Conservation (phyloP, 345 rosid species). For the Pistacia integerrima region DNA sequence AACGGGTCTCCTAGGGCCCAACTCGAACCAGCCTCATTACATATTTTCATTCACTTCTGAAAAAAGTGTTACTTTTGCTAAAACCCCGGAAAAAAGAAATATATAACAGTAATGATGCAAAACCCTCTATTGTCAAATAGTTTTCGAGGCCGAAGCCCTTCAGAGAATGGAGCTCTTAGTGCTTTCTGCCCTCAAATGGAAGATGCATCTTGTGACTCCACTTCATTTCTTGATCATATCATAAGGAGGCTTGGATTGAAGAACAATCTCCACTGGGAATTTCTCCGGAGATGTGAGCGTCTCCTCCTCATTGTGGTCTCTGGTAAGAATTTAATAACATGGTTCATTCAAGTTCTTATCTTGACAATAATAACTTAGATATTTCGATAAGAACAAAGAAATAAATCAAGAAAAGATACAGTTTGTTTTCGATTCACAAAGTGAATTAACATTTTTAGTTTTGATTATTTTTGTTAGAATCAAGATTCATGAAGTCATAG, state of each 20-base stretch:
- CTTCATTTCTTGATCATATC: slow-evolving; percentile 80
- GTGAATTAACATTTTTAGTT: neutral
- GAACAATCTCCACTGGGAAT: slow-evolving; percentile 63
- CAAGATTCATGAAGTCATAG: slow-evolving; percentile 44
- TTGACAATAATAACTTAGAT: neutral
- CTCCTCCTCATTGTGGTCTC: slow-evolving; percentile 62
- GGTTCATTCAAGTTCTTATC: neutral
- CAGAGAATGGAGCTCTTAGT: slow-evolving; percentile 95
- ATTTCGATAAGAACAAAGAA: slow-evolving; percentile 27
- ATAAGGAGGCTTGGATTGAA: slow-evolving; percentile 70
- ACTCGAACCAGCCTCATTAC: too few relatives aligned
- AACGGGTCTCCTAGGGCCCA: too few relatives aligned
- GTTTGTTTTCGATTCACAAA: slow-evolving; percentile 13
- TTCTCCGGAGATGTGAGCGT: slow-evolving; percentile 64
- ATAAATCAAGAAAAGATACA: slow-evolving; percentile 9
- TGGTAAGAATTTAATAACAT: slow-evolving; percentile 38
- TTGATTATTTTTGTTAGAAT: slow-evolving; percentile 45
- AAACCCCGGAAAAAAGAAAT: too few relatives aligned
- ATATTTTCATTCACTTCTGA: too few relatives aligned
- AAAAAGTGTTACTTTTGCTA: too few relatives aligned
- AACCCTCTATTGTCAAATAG: neutral
- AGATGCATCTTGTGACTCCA: slow-evolving; percentile 89
- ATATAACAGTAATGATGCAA: too few relatives aligned
- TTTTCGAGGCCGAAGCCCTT: slow-evolving; percentile 81
- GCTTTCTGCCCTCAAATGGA: slow-evolving; percentile 82